Evolutionary conservation across 169 alveolate species (phyloP).

Genomic region (Cystoisospora suis): DNA sequence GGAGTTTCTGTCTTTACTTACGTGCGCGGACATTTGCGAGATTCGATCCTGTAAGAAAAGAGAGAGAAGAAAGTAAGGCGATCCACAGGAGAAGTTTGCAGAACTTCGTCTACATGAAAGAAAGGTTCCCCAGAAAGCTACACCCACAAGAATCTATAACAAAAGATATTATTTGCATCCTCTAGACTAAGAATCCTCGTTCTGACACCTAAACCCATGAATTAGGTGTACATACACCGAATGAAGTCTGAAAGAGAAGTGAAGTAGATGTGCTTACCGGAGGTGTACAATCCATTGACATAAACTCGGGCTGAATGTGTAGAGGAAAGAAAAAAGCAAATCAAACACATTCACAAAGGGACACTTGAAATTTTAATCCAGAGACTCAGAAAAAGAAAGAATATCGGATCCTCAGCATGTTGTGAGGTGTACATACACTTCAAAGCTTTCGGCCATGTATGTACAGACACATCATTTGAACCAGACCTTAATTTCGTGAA

Average conservation of each 20-base stretch:
- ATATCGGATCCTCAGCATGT: neutral
- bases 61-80: neutral
- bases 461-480: neutral
- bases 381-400: neutral
- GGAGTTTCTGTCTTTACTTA: too few relatives aligned
- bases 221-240: neutral
- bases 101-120: neutral
- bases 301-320: neutral
- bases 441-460: neutral
- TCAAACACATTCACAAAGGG: neutral
- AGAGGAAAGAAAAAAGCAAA: neutral
- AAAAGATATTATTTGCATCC: neutral
- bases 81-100: neutral
- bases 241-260: neutral
- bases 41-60: neutral
- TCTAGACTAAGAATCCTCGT: neutral
- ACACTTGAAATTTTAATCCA: neutral
- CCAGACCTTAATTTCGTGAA: neutral
- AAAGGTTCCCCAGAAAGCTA: neutral
- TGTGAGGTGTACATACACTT: neutral
- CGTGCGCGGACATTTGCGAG: conserved; percentile 3
- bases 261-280: too few relatives aligned
- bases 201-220: neutral
- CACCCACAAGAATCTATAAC: neutral
- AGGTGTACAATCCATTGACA: neutral